Percentiles rank a stretch among this genome's conserved stretches.
Conservation (phyloP, 345 rosid species). For the Linum trigynum region DNA sequence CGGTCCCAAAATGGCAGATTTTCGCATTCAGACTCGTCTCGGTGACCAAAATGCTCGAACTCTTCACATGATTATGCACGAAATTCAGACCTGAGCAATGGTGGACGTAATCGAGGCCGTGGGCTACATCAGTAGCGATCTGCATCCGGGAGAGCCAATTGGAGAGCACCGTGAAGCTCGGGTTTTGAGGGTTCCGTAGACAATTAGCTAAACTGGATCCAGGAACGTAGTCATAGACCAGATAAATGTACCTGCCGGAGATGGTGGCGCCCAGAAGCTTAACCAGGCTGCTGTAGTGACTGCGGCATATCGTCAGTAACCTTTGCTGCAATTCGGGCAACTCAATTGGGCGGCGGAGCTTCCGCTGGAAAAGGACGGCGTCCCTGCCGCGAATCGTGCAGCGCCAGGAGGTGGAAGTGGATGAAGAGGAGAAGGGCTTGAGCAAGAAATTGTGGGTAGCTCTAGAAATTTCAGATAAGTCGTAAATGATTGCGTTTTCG, state of each 20-base stretch:
- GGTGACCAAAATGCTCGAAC: constrained; percentile 15
- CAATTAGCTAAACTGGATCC: constrained; percentile 22
- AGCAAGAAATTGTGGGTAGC: constrained; percentile 28
- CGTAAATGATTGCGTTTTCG: constrained; percentile 25
- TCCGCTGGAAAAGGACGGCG: constrained; percentile 20
- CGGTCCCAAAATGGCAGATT: constrained; percentile 27
- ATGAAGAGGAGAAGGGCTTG: constrained; percentile 29
- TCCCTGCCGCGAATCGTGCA: constrained; percentile 23
- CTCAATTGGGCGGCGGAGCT: constrained; percentile 8
- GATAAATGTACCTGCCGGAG: constrained; percentile 15
- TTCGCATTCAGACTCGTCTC: constrained; percentile 16
- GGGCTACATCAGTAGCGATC: constrained; percentile 7
- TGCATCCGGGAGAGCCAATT: constrained; percentile 22
- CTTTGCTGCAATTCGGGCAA: neutral
- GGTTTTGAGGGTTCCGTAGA: constrained; percentile 19
- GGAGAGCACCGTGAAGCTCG: constrained; percentile 16
- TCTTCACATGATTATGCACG: constrained; percentile 23
- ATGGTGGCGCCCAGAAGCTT: constrained; percentile 9
- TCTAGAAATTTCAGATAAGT: constrained; percentile 17
- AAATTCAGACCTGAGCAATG: constrained; percentile 10
- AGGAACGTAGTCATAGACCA: constrained; percentile 17
- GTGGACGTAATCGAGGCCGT: constrained; percentile 19
- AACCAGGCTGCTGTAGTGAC: constrained; percentile 7
- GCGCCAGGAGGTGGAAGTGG: constrained; percentile 34
- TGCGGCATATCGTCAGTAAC: neutral